Evolutionary conservation across 1,284 basidiomycete genomes (phyloP).

Genomic region (Sanghuangporus sanghuang): DNA sequence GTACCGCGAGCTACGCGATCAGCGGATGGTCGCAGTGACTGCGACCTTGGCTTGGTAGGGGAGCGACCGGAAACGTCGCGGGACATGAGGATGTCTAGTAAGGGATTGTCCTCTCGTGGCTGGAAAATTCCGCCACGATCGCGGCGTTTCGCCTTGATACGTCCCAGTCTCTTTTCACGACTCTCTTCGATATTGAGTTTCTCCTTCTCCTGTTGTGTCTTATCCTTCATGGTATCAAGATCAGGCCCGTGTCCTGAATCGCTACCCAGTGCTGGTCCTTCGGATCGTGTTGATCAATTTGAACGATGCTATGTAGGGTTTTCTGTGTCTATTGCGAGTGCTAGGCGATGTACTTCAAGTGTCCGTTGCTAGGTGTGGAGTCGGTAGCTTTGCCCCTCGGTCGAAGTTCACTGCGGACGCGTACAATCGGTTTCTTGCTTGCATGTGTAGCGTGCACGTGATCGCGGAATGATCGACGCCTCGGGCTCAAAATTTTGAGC

Average conservation of each 20-base stretch:
- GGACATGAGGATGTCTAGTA: constrained; percentile 35
- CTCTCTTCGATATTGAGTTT: constrained; percentile 8
- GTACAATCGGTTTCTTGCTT: not conserved
- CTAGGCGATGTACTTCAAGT: not conserved
- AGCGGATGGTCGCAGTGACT: not conserved
- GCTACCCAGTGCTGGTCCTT: not conserved
- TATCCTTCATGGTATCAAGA: not conserved
- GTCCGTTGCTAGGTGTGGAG: not conserved
- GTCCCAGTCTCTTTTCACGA: constrained; percentile 10
- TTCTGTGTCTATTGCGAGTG: too few relatives aligned
- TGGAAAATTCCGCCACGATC: constrained; percentile 29
- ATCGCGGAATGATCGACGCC: constrained; percentile 3
- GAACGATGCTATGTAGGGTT: too few relatives aligned
- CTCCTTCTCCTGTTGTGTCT: not conserved
- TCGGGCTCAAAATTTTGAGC: not conserved
- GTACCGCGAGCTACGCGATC: not conserved
- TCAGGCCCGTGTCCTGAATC: not conserved
- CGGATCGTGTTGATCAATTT: too few relatives aligned
- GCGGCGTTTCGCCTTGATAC: constrained; percentile 12
- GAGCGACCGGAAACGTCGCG: constrained; percentile 40
- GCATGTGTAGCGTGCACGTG: not conserved
- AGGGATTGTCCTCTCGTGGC: constrained; percentile 33
- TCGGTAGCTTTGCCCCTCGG: not conserved
- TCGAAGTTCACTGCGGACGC: not conserved
- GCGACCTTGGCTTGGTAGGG: constrained; percentile 27